Conservation (phyloP, 192 early-diverging fungal genomes). For the Linnemannia hyalina region DNA sequence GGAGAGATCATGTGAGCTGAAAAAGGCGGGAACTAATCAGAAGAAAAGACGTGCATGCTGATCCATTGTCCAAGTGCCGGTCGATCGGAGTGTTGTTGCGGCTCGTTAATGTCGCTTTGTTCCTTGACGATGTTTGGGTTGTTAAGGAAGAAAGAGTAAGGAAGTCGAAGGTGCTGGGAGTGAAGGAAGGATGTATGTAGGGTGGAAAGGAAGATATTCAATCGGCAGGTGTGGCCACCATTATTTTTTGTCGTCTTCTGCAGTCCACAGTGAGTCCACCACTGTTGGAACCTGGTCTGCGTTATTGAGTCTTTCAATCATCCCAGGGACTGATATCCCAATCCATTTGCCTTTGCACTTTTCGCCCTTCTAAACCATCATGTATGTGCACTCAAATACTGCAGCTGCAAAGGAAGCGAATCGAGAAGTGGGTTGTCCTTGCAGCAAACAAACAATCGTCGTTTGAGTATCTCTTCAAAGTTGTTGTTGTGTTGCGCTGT, state of each 20-base stretch:
- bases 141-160: background rate
- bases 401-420: background rate
- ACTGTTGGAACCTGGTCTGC: background rate
- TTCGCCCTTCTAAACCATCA: background rate
- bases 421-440: background rate
- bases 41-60: background rate
- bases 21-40: constrained; percentile 4
- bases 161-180: background rate
- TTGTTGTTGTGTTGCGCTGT: background rate
- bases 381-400: background rate
- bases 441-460: background rate
- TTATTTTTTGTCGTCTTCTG: background rate
- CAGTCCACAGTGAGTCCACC: background rate
- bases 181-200: background rate
- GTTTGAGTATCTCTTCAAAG: background rate
- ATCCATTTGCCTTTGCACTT: background rate
- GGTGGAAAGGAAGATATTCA: background rate
- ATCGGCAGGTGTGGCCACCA: background rate
- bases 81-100: background rate
- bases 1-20: background rate
- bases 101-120: background rate
- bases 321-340: background rate
- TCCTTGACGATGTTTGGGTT: background rate
- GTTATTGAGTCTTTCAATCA: background rate
- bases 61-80: background rate